Evolutionary conservation across 176 grass and related monocot species (phyloP).

Genomic region (Triticum urartu): DNA sequence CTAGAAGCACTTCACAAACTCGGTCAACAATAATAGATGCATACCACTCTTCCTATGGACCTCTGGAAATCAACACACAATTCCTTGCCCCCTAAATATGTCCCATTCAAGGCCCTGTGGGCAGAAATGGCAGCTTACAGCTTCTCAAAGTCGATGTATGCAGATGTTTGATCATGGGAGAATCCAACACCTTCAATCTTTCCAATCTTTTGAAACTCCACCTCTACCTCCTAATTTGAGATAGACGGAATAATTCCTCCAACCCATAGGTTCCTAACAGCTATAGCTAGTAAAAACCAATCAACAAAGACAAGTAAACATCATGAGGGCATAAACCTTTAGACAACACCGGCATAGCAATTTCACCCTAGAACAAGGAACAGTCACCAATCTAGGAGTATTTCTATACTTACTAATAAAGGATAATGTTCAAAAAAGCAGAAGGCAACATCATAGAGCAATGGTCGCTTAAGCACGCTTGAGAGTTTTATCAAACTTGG

Average conservation of each 20-base stretch:
- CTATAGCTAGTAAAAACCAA: conserved; percentile 58
- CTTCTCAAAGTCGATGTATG: conserved; percentile 67
- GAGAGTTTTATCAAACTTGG: too few relatives aligned
- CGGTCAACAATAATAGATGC: too few relatives aligned
- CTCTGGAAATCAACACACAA: too few relatives aligned
- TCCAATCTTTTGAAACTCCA: too few relatives aligned
- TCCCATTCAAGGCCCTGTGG: conserved; percentile 74
- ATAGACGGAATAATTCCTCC: conserved; percentile 64
- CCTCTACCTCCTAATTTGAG: conserved; percentile 33
- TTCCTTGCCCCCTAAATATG: conserved; percentile 31
- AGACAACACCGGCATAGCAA: not conserved
- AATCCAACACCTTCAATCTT: conserved; percentile 37
- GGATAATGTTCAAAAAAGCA: too few relatives aligned
- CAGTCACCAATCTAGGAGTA: too few relatives aligned
- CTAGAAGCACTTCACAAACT: too few relatives aligned
- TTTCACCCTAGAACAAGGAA: too few relatives aligned
- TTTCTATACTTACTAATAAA: too few relatives aligned
- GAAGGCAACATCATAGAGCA: too few relatives aligned
- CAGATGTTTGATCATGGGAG: conserved; percentile 56
- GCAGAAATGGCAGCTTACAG: conserved; percentile 86
- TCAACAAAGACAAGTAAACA: not conserved
- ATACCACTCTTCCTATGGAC: too few relatives aligned
- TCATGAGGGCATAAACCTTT: not conserved
- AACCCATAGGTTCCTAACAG: conserved; percentile 79
- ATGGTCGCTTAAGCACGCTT: too few relatives aligned